Percentiles rank a stretch among this genome's conserved stretches.
These are phyloP conservation scores for Ustilago esculenta DNA, from an alignment of 1,284 basidiomycete genomes.

Conservation along the genomic window DNA sequence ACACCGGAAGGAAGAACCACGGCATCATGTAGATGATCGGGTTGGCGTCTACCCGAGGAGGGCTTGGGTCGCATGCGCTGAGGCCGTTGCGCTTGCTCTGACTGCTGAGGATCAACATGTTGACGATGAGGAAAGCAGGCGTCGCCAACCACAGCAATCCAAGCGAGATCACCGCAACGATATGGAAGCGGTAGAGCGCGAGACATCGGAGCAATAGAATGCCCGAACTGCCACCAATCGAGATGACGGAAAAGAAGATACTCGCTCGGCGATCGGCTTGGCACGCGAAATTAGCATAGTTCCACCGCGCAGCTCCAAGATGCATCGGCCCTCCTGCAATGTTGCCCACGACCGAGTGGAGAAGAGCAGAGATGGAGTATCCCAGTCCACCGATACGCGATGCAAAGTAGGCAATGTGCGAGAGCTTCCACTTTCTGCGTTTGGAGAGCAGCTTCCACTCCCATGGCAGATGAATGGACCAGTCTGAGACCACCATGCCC, in stretches of 20 bases:
- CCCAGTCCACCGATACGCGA: constrained; percentile 44
- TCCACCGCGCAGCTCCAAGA: constrained; percentile 28
- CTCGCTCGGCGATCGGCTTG: constrained; percentile 30
- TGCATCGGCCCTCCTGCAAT: constrained; percentile 28
- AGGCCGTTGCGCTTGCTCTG: constrained; percentile 41
- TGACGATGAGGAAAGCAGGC: constrained; percentile 38
- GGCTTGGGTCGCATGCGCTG: constrained; percentile 39
- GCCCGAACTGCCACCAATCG: constrained; percentile 44
- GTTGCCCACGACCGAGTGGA: constrained; percentile 38
- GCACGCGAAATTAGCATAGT: constrained; percentile 46
- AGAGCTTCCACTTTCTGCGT: constrained; percentile 47
- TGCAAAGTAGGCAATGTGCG: constrained; percentile 50
- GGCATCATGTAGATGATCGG: constrained; percentile 39
- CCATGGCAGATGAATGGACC: constrained; percentile 47
- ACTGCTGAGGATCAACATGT: constrained; percentile 32
- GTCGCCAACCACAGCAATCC: constrained; percentile 43
- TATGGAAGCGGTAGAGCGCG: constrained; percentile 43
- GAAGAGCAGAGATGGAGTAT: constrained; percentile 29
- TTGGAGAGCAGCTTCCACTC: constrained; percentile 38
- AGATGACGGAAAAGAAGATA: constrained; percentile 40
- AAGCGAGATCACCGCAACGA: constrained; percentile 26
- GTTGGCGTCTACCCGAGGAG: constrained; percentile 18
- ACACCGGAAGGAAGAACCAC: constrained; percentile 49
- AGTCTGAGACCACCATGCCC: constrained; percentile 44
- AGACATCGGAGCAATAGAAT: constrained; percentile 45